Percentiles rank a stretch among this genome's conserved stretches.
These are phyloP conservation scores for Rhododendron williamsianum DNA, from an alignment of 148 eudicot species.

Conservation along the genomic window DNA sequence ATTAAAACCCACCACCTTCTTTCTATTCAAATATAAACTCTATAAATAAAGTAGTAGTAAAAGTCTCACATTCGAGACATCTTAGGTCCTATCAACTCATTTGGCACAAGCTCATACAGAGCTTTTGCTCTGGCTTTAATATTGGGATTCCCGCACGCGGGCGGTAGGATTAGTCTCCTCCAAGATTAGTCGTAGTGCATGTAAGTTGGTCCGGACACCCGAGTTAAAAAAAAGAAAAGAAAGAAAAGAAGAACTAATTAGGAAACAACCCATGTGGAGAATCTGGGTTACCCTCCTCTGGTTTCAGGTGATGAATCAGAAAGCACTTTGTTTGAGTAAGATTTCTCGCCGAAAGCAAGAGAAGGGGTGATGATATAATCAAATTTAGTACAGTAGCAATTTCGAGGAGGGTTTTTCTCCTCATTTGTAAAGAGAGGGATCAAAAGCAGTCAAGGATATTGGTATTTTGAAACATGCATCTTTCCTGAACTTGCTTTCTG, in stretches of 20 bases:
- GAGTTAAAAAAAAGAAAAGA: no score
- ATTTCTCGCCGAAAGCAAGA: constrained; percentile 22
- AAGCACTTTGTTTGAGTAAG: constrained; percentile 12
- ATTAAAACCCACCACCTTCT: not conserved
- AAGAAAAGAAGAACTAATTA: no score
- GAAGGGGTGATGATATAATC: not conserved
- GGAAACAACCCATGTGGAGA: constrained; percentile 24
- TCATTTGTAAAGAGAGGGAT: not conserved
- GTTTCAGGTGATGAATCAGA: constrained; percentile 9
- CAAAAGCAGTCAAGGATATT: not conserved
- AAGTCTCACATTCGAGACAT: not conserved
- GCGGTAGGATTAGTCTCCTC: not conserved
- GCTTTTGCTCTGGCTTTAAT: not conserved
- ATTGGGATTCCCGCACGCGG: not conserved
- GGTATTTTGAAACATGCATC: not conserved
- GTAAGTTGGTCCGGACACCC: not conserved
- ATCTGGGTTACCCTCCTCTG: not conserved
- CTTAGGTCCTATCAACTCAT: not conserved
- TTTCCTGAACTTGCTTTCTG: not conserved
- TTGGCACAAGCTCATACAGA: not conserved
- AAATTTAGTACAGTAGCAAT: not conserved
- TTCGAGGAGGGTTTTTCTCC: not conserved
- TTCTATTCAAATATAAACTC: no score
- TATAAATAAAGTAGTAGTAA: not conserved
- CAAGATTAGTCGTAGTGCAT: not conserved